A percentile compares a stretch with the other conserved stretches of the same genome.
phyloP scores from a whole-genome alignment of 2,329 filamentous ascomycete species.

The Cladobotryum mycophilum region DNA sequence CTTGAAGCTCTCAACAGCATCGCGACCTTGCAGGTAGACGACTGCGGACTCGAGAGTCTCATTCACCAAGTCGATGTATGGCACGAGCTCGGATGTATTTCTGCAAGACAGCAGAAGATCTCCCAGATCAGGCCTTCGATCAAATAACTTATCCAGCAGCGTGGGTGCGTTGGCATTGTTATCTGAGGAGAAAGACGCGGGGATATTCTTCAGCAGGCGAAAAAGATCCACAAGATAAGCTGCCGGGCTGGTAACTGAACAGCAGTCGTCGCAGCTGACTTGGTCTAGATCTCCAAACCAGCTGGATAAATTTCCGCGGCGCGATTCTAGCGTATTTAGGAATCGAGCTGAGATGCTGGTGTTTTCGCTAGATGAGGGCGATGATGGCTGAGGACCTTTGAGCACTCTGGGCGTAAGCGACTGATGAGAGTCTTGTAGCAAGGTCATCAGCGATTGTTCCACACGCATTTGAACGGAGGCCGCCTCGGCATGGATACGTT shows the following conservation, averaged over 20 bases:
- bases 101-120: not conserved
- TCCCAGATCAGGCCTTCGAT: not conserved
- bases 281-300: not conserved
- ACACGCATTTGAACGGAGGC: not conserved
- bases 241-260: not conserved
- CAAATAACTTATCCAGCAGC: not conserved
- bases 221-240: not conserved
- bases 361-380: too few species aligned
- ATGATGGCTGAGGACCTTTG: too few species aligned
- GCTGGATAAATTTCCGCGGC: not conserved
- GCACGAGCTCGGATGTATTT: not conserved
- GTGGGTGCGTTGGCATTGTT: not conserved
- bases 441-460: not conserved
- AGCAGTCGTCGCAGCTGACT: not conserved
- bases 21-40: not conserved
- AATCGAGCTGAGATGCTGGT: too few species aligned
- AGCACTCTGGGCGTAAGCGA: not conserved
- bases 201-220: not conserved
- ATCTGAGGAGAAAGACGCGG: not conserved
- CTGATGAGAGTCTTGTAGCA: not conserved
- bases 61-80: not conserved
- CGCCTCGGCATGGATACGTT: not conserved
- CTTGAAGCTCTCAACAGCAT: not conserved
- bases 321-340: not conserved
- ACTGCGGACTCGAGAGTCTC: not conserved